phyloP scores from a whole-genome alignment of 176 grass and related monocot species.

The Cenchrus purpureus region DNA sequence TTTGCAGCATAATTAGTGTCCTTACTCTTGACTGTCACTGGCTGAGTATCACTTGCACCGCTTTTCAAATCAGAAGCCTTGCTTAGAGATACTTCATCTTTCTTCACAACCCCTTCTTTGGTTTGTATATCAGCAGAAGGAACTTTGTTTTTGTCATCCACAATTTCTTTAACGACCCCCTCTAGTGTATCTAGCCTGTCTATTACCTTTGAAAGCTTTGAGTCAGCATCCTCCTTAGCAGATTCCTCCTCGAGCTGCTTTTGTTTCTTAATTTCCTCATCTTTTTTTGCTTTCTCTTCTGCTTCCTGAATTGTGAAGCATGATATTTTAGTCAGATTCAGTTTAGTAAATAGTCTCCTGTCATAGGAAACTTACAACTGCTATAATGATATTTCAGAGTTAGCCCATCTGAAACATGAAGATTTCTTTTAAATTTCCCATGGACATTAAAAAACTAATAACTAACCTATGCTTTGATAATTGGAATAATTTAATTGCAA shows the following conservation, averaged over 20 bases:
- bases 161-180: constrained; percentile 67
- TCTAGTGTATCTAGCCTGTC: constrained; percentile 77
- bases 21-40: constrained; percentile 17
- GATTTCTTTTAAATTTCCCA: too few relatives aligned
- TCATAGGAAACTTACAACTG: too few relatives aligned
- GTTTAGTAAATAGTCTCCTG: background rate
- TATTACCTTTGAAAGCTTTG: constrained; percentile 62
- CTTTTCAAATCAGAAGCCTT: constrained; percentile 17
- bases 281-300: constrained; percentile 71
- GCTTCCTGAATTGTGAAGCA: constrained; percentile 62
- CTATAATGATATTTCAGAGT: too few relatives aligned
- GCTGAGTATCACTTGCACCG: constrained; percentile 12
- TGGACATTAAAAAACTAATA: too few relatives aligned
- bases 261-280: constrained; percentile 61
- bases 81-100: background rate
- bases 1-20: constrained; percentile 29
- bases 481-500: background rate
- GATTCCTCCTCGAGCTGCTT: constrained; percentile 69
- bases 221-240: constrained; percentile 58
- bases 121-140: constrained; percentile 5
- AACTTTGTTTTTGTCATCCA: constrained; percentile 60
- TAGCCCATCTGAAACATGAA: too few relatives aligned
- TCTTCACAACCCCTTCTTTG: constrained; percentile 29
- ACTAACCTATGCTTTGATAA: background rate
- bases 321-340: constrained; percentile 15